Percentiles rank a stretch among this genome's conserved stretches.
Evolutionary conservation across 139 green algal species (phyloP).

Genomic region (Pleodorina starrii): DNA sequence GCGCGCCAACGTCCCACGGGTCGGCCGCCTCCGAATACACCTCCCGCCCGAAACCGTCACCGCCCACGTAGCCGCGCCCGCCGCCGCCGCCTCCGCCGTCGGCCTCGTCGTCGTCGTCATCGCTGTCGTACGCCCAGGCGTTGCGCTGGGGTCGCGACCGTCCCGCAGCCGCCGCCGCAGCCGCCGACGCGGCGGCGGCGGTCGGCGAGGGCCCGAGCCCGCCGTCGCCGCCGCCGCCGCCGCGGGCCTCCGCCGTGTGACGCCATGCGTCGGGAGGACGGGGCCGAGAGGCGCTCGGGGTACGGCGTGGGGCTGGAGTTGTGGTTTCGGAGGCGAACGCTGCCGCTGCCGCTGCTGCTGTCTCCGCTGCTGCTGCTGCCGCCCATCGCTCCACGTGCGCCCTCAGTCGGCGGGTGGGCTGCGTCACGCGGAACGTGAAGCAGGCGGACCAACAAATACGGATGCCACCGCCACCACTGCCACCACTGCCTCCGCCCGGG

Average conservation of each 20-base stretch:
- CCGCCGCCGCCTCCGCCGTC: background rate
- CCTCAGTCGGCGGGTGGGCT: background rate
- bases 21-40: constrained; percentile 5
- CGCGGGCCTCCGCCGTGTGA: background rate
- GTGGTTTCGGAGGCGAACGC: background rate
- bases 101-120: background rate
- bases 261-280: background rate
- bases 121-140: background rate
- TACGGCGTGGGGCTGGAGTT: background rate
- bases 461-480: background rate
- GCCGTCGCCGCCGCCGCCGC: background rate
- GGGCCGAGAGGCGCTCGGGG: too few species aligned
- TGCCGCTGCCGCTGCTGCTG: background rate
- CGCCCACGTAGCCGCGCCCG: background rate
- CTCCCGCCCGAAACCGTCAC: background rate
- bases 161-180: background rate
- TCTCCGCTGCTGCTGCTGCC: background rate
- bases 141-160: background rate
- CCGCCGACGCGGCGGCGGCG: background rate
- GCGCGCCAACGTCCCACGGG: constrained; percentile 71
- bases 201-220: too few species aligned
- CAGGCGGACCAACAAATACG: constrained; percentile 38
- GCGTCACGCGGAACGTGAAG: constrained; percentile 26
- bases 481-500: background rate
- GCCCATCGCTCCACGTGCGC: constrained; percentile 10